These are phyloP conservation scores for Xylariomycetidae sp. DNA, from an alignment of 2,329 filamentous ascomycete genomes.

Conservation along the genomic window DNA sequence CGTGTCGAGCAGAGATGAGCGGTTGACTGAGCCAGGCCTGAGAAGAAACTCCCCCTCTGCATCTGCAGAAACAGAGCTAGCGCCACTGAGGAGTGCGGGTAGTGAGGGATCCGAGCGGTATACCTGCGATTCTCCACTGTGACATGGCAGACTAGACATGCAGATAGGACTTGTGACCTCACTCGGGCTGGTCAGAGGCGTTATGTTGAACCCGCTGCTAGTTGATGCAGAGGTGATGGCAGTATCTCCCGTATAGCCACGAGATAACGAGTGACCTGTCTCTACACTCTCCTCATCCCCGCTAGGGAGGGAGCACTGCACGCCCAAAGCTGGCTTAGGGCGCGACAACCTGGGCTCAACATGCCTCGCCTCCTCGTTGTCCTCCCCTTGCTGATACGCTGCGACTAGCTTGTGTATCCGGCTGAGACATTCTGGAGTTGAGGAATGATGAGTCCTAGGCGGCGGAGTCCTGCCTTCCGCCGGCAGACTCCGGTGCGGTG, in stretches of 20 bases:
- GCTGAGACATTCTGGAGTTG: constrained; percentile 34
- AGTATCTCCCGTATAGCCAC: constrained; percentile 37
- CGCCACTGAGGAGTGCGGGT: constrained; percentile 56
- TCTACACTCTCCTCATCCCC: constrained; percentile 33
- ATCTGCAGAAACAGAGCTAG: constrained; percentile 59
- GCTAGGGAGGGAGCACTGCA: constrained; percentile 37
- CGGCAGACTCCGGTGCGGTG: constrained; percentile 38
- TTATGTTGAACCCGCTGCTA: constrained; percentile 38
- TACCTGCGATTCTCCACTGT: constrained; percentile 38
- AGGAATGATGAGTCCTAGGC: constrained; percentile 30
- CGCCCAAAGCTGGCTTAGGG: no score
- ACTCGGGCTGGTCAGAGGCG: constrained; percentile 50
- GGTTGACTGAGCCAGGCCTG: constrained; percentile 39
- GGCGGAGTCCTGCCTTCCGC: constrained; percentile 32
- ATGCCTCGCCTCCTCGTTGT: constrained; percentile 26
- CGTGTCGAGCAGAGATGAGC: constrained; percentile 41
- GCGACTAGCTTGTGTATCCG: constrained; percentile 29
- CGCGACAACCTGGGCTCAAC: constrained; percentile 17
- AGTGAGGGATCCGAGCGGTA: constrained; percentile 61
- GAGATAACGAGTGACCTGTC: constrained; percentile 27
- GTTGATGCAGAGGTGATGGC: constrained; percentile 46
- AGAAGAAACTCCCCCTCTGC: constrained; percentile 54
- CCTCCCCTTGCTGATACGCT: constrained; percentile 27
- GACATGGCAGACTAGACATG: constrained; percentile 28
- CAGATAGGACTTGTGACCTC: constrained; percentile 45